A percentile compares a stretch with the other conserved stretches of the same genome.
Evolutionary conservation across 441 rosid genomes (phyloP).

Genomic region (Adansonia madagascariensis): DNA sequence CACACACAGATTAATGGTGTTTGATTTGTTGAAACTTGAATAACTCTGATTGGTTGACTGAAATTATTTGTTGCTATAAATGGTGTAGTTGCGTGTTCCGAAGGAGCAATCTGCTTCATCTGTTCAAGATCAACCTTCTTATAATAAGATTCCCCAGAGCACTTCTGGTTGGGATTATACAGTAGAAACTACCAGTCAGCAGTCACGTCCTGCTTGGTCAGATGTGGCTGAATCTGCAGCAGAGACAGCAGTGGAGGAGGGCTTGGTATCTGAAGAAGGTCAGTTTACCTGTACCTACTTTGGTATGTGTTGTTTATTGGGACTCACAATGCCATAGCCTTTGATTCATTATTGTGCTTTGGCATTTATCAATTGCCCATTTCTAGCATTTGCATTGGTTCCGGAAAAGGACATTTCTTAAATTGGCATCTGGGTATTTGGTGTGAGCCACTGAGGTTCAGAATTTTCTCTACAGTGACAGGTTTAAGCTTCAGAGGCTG

Average conservation of each 20-base stretch:
- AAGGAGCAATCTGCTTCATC: constrained; percentile 49
- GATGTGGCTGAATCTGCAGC: constrained; percentile 51
- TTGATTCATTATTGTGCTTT: background rate
- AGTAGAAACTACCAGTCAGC: constrained; percentile 47
- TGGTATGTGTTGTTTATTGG: background rate
- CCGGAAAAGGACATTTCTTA: background rate
- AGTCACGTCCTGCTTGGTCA: constrained; percentile 41
- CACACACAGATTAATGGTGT: background rate
- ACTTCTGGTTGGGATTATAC: constrained; percentile 54
- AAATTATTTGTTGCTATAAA: background rate
- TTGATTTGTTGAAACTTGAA: constrained; percentile 9
- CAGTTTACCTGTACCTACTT: constrained; percentile 3
- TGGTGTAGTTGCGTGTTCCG: constrained; percentile 55
- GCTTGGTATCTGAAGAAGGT: constrained; percentile 61
- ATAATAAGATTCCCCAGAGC: constrained; percentile 41
- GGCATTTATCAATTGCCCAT: constrained; percentile 3
- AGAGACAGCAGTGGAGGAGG: constrained; percentile 50
- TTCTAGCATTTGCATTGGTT: background rate
- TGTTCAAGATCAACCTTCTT: constrained; percentile 48
- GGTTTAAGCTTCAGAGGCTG: background rate
- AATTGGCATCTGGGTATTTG: background rate
- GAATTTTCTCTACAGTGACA: background rate
- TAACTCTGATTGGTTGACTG: background rate
- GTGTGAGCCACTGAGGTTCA: background rate
- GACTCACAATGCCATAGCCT: background rate